Evolutionary conservation across 306 rosid species (phyloP).

Genomic region (Cucurbita ficifolia): DNA sequence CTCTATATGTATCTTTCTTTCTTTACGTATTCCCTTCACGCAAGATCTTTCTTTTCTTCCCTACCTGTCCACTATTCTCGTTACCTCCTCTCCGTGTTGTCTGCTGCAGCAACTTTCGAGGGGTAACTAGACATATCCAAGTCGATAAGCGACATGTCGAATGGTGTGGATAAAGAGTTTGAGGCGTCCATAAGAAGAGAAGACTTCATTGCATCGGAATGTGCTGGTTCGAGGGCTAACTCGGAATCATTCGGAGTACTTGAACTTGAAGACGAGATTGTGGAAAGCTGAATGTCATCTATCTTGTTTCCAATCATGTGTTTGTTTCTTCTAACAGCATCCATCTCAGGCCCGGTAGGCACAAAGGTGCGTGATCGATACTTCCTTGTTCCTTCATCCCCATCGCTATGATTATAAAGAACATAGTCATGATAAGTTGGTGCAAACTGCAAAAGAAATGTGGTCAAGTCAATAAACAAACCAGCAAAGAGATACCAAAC

Average conservation of each 20-base stretch:
- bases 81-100: conserved; percentile 33
- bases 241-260: conserved; percentile 29
- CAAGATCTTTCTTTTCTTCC: not conserved
- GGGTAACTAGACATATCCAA: conserved; percentile 74
- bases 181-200: conserved; percentile 74
- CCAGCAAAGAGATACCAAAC: not conserved
- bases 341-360: conserved; percentile 97
- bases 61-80: conserved; percentile 1
- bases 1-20: not conserved
- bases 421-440: conserved; percentile 98
- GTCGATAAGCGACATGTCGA: conserved; percentile 73
- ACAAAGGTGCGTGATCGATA: conserved; percentile 94
- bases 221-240: conserved; percentile 13
- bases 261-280: conserved; percentile 42
- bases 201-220: conserved; percentile 38
- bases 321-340: conserved; percentile 64
- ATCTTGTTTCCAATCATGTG: conserved; percentile 49
- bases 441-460: conserved; percentile 58
- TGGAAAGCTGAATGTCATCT: conserved; percentile 77
- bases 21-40: not conserved
- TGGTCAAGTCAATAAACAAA: not conserved
- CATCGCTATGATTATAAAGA: conserved; percentile 80
- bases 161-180: conserved; percentile 32
- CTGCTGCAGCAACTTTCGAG: conserved; percentile 60
- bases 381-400: conserved; percentile 76